These are phyloP conservation scores for Aspergillus pseudoterreus DNA, from an alignment of 2,329 filamentous ascomycete genomes.

Conservation along the genomic window DNA sequence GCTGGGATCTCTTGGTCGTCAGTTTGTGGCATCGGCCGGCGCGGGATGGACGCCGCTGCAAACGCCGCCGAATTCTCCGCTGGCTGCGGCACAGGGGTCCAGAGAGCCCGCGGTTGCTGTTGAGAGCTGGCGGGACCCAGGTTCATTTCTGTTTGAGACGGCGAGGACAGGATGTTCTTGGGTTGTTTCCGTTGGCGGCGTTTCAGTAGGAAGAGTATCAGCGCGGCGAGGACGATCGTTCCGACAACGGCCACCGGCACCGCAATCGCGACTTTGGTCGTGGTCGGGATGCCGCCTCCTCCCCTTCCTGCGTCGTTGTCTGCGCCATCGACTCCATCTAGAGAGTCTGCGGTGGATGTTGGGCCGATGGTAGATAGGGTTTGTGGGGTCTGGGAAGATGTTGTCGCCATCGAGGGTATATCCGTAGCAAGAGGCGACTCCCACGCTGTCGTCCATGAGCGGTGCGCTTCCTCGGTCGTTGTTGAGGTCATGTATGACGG, in stretches of 20 bases:
- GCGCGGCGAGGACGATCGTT: conserved; percentile 18
- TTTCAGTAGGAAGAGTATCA: conserved; percentile 24
- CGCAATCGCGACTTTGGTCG: conserved; percentile 30
- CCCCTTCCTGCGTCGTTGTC: not conserved
- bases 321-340: not conserved
- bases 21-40: no score
- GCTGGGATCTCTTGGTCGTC: no score
- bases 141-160: conserved; percentile 8
- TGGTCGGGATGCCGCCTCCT: conserved; percentile 11
- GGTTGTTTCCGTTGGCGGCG: conserved; percentile 19
- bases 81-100: no score
- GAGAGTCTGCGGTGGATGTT: not conserved
- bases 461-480: no score
- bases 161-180: conserved; percentile 2
- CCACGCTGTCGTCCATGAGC: no score
- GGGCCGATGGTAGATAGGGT: not conserved
- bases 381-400: not conserved
- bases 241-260: conserved; percentile 30
- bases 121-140: not conserved
- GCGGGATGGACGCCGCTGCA: no score
- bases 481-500: no score
- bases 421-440: no score
- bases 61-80: no score
- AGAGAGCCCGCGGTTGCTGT: no score
- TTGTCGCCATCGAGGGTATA: no score